Evolutionary conservation across 2,329 filamentous ascomycete species (phyloP).

Genomic region (Ceratocystis harringtonii): DNA sequence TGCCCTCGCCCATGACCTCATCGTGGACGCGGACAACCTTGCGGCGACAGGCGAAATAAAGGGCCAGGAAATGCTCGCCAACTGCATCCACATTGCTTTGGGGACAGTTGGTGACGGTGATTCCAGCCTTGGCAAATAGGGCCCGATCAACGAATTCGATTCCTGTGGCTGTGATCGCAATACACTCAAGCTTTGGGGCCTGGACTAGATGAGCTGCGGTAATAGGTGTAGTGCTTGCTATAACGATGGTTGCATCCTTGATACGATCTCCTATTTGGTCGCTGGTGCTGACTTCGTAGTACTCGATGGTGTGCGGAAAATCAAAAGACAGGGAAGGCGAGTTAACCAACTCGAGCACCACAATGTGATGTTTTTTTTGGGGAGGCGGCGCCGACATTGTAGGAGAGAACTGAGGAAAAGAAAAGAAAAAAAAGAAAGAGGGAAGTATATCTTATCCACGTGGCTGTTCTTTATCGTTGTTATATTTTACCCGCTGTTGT

Average conservation of each 20-base stretch:
- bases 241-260: conserved; percentile 12
- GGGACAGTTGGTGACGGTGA: conserved; percentile 14
- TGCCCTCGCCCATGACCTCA: neutral
- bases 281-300: conserved; percentile 1
- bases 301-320: conserved; percentile 13
- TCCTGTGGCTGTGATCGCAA: conserved; percentile 13
- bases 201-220: neutral
- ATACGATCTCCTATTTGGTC: conserved; percentile 11
- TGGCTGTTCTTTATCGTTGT: neutral
- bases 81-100: conserved; percentile 15
- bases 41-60: conserved; percentile 14
- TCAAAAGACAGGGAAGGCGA: conserved; percentile 7
- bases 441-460: neutral
- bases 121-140: conserved; percentile 7
- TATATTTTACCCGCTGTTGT: too few species aligned
- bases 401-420: neutral
- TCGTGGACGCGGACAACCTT: conserved; percentile 8
- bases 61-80: conserved; percentile 12
- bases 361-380: conserved; percentile 18
- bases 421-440: neutral
- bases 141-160: conserved; percentile 13
- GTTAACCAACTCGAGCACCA: conserved; percentile 12
- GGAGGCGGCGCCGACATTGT: neutral
- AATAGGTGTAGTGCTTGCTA: conserved; percentile 14
- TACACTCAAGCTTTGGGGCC: conserved; percentile 7